phyloP scores from a whole-genome alignment of 352 stramenopile species.

The Phytophthora pisi region DNA sequence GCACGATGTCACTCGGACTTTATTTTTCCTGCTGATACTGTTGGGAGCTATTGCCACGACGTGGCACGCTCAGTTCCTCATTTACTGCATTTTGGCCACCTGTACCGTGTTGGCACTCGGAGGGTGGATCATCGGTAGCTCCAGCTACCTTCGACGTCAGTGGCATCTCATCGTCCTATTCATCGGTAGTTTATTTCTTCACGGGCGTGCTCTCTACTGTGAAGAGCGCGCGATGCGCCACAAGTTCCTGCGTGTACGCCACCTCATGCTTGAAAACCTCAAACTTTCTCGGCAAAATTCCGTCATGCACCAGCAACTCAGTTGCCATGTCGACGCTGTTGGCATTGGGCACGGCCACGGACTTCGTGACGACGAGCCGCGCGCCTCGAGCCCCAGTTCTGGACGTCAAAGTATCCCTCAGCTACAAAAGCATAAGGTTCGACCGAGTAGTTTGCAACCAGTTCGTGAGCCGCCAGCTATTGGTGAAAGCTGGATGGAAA shows the following conservation, averaged over 20 bases:
- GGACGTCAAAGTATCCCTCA: slow-evolving; percentile 9
- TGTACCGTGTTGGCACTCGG: slow-evolving; percentile 34
- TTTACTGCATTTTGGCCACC: slow-evolving; percentile 38
- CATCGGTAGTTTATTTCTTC: slow-evolving; percentile 37
- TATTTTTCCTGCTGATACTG: slow-evolving; percentile 60
- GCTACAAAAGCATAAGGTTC: slow-evolving; percentile 1
- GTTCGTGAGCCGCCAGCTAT: slow-evolving; percentile 28
- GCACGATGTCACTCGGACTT: slow-evolving; percentile 51
- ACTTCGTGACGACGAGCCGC: slow-evolving; percentile 8
- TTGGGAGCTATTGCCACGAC: slow-evolving; percentile 53
- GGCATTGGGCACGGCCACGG: slow-evolving; percentile 40
- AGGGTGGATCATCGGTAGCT: slow-evolving; percentile 39
- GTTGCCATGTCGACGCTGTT: slow-evolving; percentile 62
- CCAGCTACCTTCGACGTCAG: slow-evolving; percentile 37
- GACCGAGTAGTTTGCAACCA: slow-evolving; percentile 1
- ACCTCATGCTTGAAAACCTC: slow-evolving; percentile 68
- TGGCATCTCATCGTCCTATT: slow-evolving; percentile 66
- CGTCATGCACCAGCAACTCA: slow-evolving; percentile 73
- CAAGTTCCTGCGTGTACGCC: slow-evolving; percentile 63
- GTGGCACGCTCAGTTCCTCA: slow-evolving; percentile 65
- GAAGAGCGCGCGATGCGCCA: slow-evolving; percentile 42
- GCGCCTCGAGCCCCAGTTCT: neutral
- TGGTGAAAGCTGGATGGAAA: slow-evolving; percentile 78
- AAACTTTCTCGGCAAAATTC: slow-evolving; percentile 65
- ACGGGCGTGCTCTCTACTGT: slow-evolving; percentile 50